Percentiles rank a stretch among this genome's conserved stretches.
These are phyloP conservation scores for Ananas comosus DNA, from an alignment of 176 grass and related monocot species.

Conservation along the genomic window DNA sequence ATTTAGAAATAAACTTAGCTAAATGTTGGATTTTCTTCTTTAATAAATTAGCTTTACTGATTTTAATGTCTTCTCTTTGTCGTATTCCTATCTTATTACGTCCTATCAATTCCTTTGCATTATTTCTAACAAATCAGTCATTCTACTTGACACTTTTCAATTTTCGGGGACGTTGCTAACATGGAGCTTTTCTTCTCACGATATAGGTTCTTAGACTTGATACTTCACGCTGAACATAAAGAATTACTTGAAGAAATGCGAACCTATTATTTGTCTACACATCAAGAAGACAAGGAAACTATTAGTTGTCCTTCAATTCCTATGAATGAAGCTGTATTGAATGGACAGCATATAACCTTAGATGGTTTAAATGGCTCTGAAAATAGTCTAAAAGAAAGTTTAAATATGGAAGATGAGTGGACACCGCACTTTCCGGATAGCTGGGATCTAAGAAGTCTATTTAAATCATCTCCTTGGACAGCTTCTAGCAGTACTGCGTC, in stretches of 20 bases:
- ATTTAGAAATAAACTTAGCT: too few relatives aligned
- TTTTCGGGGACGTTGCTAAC: background rate
- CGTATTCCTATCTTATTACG: too few relatives aligned
- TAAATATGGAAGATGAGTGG: constrained; percentile 22
- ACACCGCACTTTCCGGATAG: constrained; percentile 32
- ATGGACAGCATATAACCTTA: constrained; percentile 13
- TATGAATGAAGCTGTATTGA: constrained; percentile 6
- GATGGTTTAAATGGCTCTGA: constrained; percentile 22
- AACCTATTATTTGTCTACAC: constrained; percentile 43
- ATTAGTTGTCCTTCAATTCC: background rate
- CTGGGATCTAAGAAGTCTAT: constrained; percentile 51
- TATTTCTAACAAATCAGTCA: background rate
- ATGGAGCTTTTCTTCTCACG: background rate
- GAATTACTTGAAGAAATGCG: constrained; percentile 85
- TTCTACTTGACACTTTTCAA: background rate
- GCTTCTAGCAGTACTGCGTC: constrained; percentile 11
- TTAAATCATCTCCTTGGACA: constrained; percentile 35
- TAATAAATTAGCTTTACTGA: too few relatives aligned
- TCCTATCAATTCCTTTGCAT: too few relatives aligned
- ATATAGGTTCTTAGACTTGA: constrained; percentile 61
- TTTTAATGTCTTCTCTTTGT: too few relatives aligned
- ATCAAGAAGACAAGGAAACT: constrained; percentile 13
- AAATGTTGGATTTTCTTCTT: too few relatives aligned
- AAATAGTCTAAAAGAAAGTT: background rate
- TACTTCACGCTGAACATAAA: constrained; percentile 93